These are phyloP conservation scores for Chlamydomonas incerta DNA, from an alignment of 139 green algal genomes.

Conservation along the genomic window DNA sequence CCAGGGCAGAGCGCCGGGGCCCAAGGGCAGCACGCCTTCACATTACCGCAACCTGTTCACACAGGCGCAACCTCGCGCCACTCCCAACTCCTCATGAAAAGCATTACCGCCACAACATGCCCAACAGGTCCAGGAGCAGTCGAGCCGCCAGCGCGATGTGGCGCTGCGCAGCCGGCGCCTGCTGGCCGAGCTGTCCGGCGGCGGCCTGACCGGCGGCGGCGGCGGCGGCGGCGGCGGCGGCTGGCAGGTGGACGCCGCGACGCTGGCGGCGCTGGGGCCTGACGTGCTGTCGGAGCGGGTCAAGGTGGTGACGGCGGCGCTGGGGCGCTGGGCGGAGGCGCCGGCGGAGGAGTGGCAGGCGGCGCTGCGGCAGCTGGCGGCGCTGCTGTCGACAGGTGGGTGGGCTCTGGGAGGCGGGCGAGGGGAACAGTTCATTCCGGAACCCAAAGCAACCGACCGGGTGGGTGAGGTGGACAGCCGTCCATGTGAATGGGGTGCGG, in stretches of 20 bases:
- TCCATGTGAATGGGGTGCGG: too few relatives aligned
- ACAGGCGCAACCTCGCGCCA: too few relatives aligned
- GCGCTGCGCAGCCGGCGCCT: conserved; percentile 22
- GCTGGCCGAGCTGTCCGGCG: conserved; percentile 1
- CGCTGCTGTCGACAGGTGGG: conserved; percentile 26
- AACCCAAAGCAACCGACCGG: too few relatives aligned
- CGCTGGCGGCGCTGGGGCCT: background rate
- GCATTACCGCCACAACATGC: too few relatives aligned
- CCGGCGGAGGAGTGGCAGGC: background rate
- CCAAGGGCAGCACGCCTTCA: too few relatives aligned
- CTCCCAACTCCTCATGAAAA: too few relatives aligned
- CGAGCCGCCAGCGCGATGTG: conserved; percentile 20
- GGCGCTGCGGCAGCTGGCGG: conserved; percentile 16
- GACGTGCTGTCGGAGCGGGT: conserved; percentile 20
- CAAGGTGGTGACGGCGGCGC: background rate
- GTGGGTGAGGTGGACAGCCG: too few relatives aligned
- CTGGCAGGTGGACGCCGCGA: background rate
- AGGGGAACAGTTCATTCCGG: too few relatives aligned
- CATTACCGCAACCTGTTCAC: too few relatives aligned
- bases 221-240: background rate
- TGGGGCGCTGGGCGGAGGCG: background rate
- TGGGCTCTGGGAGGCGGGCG: too few relatives aligned
- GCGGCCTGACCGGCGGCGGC: background rate
- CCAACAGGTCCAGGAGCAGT: conserved; percentile 23
- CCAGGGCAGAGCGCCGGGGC: too few relatives aligned